Base-by-base conservation (phyloP, 306 rosid genomes). In the Fragaria iinumae region DNA sequence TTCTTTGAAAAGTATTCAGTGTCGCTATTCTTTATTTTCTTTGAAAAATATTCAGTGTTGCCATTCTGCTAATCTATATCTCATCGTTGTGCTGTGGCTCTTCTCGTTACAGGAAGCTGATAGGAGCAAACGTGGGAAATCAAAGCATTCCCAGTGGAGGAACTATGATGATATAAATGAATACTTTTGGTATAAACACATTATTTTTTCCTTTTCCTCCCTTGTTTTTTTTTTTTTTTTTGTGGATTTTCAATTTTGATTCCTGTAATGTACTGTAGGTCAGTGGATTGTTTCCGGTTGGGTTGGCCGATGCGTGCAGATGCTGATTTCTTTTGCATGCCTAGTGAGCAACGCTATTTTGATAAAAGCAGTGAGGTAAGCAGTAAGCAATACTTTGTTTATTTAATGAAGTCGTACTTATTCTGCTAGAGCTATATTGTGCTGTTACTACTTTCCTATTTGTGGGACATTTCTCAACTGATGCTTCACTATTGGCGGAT, bases 241-340 rank as follows among this genome's bases (percentile, higher is more conserved):
- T 23, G 27, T 76, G 57, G 32, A 29, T 50, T n/a, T 76, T 23
- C 71, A 32, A 45, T 50, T 73, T 76, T 79, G 44, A 76, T 52
- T 77, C 71, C 67, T 78, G 72, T 80, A 60, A 20, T 78, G 41
- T 71, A 85, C 55, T 87, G 71, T 52, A 95, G 98, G 98, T 95
- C 98, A 10, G 97, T 79, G 80, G 92, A 92, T 88, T 95, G 98
- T 80, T 95, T 92, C 80, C 96, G 96, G 74, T 84, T 92, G 80
- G 97, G 98, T 69, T 95, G 98, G 98, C 98, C 98, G 8, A 95
- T 95, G 98, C 97, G 97, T 70, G 97, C 95, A 8, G 98, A 91
- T 80, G 97, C 97, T 63, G 97, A 95, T 82, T 95, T 95, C 89
- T 95, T 95, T 84, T 82, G 83, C 80, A 65, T 81, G 81, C 87